These are phyloP conservation scores for Alloascoidea africana DNA, from an alignment of 805 yeast genomes.

Conservation along the genomic window DNA sequence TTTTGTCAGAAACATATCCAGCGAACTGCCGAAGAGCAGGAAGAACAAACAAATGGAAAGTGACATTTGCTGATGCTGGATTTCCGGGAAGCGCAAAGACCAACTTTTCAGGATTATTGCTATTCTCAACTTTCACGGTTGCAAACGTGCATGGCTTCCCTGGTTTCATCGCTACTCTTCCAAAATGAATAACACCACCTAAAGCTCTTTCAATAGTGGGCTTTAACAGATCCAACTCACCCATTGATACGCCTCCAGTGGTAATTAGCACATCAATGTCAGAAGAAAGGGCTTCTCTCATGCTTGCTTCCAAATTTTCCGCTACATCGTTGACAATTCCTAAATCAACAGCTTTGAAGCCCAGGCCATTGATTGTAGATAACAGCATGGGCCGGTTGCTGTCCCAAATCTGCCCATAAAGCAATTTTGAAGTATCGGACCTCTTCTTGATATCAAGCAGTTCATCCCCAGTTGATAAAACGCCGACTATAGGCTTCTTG, in stretches of 20 bases:
- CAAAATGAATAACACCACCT: slow-evolving; percentile 32
- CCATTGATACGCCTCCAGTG: slow-evolving; percentile 48
- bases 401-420: slow-evolving; percentile 33
- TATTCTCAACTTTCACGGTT: slow-evolving; percentile 14
- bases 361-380: slow-evolving; percentile 19
- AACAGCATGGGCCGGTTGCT: slow-evolving; percentile 33
- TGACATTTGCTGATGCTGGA: slow-evolving; percentile 38
- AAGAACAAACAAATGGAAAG: slow-evolving; percentile 29
- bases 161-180: slow-evolving; percentile 43
- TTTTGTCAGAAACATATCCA: slow-evolving; percentile 14
- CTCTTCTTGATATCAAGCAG: slow-evolving; percentile 19
- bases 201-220: slow-evolving; percentile 28
- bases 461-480: slow-evolving; percentile 38
- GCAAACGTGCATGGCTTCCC: slow-evolving; percentile 48
- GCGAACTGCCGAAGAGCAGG: slow-evolving; percentile 25
- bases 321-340: slow-evolving; percentile 33
- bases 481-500: slow-evolving; percentile 28
- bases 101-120: slow-evolving; percentile 12
- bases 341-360: slow-evolving; percentile 26
- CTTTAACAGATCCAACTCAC: slow-evolving; percentile 34
- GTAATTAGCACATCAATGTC: slow-evolving; percentile 29
- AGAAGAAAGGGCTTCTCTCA: slow-evolving; percentile 15
- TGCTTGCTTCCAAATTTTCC: slow-evolving; percentile 12
- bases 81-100: slow-evolving; percentile 41
- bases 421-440: slow-evolving; percentile 6